Evolutionary conservation across 352 stramenopile species (phyloP).

Genomic region (Phytopythium delawarense): DNA sequence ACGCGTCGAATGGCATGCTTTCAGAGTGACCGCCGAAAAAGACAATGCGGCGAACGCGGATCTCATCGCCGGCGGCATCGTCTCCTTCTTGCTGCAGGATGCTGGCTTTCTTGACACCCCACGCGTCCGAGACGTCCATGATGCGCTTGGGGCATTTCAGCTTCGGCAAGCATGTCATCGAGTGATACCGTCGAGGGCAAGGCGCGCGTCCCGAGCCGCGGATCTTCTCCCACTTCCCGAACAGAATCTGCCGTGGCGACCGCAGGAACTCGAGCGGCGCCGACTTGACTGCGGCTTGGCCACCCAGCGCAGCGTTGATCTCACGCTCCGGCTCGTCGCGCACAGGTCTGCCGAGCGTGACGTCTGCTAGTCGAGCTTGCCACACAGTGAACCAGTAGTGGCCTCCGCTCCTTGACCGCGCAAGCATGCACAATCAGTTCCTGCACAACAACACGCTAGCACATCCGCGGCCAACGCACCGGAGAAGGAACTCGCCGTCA

Average conservation of each 20-base stretch:
- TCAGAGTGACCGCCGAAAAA: conserved; percentile 71
- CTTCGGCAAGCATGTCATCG: conserved; percentile 54
- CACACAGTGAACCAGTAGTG: conserved; percentile 77
- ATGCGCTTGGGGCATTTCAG: conserved; percentile 16
- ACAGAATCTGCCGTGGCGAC: conserved; percentile 28
- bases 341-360: conserved; percentile 13
- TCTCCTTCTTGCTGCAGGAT: neutral
- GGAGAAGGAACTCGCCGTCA: conserved; percentile 33
- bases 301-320: conserved; percentile 3
- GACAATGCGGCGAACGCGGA: conserved; percentile 42
- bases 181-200: conserved; percentile 55
- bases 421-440: neutral
- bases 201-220: conserved; percentile 32
- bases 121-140: conserved; percentile 9
- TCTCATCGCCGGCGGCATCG: conserved; percentile 1
- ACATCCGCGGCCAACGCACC: conserved; percentile 14
- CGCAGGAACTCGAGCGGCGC: conserved; percentile 34
- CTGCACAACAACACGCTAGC: neutral
- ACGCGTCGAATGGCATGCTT: conserved; percentile 60
- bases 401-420: conserved; percentile 40
- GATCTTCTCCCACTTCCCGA: conserved; percentile 61
- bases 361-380: conserved; percentile 27
- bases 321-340: conserved; percentile 3
- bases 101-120: neutral
- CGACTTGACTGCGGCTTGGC: neutral